These are phyloP conservation scores for Venturia effusa DNA, from an alignment of 2,329 filamentous ascomycete genomes.

Conservation along the genomic window DNA sequence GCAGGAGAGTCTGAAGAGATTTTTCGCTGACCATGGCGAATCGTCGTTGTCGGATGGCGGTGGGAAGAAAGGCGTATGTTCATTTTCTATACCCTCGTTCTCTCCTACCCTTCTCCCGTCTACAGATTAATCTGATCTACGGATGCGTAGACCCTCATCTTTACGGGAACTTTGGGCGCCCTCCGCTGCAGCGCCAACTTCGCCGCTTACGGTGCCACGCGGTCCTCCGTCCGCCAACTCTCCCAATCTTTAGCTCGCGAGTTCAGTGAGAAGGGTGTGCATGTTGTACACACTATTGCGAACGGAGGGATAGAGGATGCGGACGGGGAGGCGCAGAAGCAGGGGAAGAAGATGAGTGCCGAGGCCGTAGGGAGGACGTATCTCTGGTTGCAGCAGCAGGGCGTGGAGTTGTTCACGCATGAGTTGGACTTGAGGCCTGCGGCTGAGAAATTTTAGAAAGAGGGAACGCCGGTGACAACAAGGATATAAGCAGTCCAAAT, in stretches of 20 bases:
- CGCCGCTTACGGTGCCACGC: slow-evolving; percentile 43
- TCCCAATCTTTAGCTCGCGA: slow-evolving; percentile 46
- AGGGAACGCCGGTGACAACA: background rate
- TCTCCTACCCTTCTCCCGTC: background rate
- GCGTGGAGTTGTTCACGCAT: slow-evolving; percentile 41
- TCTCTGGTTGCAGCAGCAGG: slow-evolving; percentile 39
- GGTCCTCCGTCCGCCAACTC: slow-evolving; percentile 42
- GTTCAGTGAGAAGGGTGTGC: slow-evolving; percentile 44
- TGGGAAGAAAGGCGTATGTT: slow-evolving; percentile 39
- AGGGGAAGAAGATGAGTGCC: slow-evolving; percentile 46
- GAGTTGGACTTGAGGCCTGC: slow-evolving; percentile 42
- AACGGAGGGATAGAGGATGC: slow-evolving; percentile 45
- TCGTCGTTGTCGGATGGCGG: slow-evolving; percentile 34
- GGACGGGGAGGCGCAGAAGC: slow-evolving; percentile 35
- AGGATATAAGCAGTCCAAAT: too few relatives aligned
- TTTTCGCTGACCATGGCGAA: slow-evolving; percentile 42
- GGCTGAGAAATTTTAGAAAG: slow-evolving; percentile 35
- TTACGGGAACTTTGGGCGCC: slow-evolving; percentile 45
- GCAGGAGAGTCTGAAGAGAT: slow-evolving; percentile 40
- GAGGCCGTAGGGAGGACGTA: slow-evolving; percentile 48
- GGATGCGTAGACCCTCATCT: slow-evolving; percentile 37
- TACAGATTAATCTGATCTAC: background rate
- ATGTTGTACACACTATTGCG: slow-evolving; percentile 49
- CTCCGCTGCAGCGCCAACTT: slow-evolving; percentile 44
- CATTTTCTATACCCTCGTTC: background rate